Conservation (phyloP, 352 stramenopile species). For the Globisporangium cederbergense region DNA sequence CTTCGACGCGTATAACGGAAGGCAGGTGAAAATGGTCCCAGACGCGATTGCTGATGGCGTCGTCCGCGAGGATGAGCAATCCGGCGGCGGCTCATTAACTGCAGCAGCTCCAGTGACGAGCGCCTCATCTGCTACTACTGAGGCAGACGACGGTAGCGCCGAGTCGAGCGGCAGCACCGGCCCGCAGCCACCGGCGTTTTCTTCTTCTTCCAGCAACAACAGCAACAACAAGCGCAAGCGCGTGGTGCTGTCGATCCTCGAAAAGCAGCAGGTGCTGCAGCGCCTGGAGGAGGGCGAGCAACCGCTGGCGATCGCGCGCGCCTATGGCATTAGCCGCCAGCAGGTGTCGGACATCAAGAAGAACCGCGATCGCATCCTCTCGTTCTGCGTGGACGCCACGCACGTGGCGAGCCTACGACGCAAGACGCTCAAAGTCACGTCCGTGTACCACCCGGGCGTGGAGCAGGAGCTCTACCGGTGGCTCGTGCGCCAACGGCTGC, state of each 20-base stretch:
- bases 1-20: too few relatives aligned
- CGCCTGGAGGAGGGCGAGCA: constrained; percentile 65
- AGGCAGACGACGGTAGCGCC: not conserved
- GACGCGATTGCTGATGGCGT: too few relatives aligned
- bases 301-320: constrained; percentile 51
- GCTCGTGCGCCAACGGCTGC: constrained; percentile 65
- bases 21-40: too few relatives aligned
- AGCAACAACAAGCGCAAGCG: constrained; percentile 61
- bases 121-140: not conserved
- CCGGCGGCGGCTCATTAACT: not conserved
- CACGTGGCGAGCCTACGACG: constrained; percentile 64
- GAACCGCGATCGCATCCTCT: constrained; percentile 73
- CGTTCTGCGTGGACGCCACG: constrained; percentile 73
- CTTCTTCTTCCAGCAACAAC: not conserved
- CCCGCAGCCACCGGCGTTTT: not conserved
- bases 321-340: constrained; percentile 73
- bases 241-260: constrained; percentile 77
- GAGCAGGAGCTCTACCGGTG: constrained; percentile 83
- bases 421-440: constrained; percentile 70
- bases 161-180: constrained; percentile 4
- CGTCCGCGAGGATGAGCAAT: too few relatives aligned
- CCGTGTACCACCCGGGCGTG: constrained; percentile 70
- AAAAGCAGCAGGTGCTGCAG: constrained; percentile 82
- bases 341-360: constrained; percentile 88
- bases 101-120: not conserved